Evolutionary conservation across 2,329 filamentous ascomycete species (phyloP).

Genomic region (Sporothrix brasiliensis): DNA sequence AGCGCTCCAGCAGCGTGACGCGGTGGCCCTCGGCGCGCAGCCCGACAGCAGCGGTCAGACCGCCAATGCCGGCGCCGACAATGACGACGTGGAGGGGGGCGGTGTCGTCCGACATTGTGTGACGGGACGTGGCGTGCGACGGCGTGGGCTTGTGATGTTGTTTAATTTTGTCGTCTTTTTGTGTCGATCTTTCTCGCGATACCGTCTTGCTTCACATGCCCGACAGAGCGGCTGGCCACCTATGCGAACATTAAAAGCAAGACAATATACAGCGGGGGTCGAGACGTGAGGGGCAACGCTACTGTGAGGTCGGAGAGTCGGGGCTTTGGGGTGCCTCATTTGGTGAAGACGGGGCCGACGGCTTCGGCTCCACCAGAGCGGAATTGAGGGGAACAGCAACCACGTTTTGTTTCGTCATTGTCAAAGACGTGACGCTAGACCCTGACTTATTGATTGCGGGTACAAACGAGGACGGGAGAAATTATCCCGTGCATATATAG

Average conservation of each 20-base stretch:
- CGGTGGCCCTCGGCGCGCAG: slow-evolving; percentile 2
- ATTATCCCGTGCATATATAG: neutral
- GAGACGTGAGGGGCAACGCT: too few species aligned
- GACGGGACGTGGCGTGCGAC: neutral
- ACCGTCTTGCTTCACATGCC: too few species aligned
- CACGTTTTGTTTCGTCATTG: neutral
- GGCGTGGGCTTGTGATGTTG: neutral
- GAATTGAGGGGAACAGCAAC: neutral
- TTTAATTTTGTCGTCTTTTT: neutral
- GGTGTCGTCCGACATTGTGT: neutral
- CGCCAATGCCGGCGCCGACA: slow-evolving; percentile 16
- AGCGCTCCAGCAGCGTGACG: neutral
- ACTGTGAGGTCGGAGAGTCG: too few species aligned
- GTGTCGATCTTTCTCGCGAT: too few species aligned
- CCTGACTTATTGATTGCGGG: neutral
- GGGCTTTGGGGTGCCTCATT: too few species aligned
- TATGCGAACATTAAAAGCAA: too few species aligned
- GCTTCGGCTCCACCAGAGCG: neutral
- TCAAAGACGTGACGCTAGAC: neutral
- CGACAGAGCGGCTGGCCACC: too few species aligned
- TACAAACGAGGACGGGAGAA: neutral
- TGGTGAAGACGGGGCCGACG: neutral
- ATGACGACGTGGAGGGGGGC: neutral
- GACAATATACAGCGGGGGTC: too few species aligned
- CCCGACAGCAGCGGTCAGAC: neutral